phyloP scores from a whole-genome alignment of 352 stramenopile genomes.

The Phytophthora constricta region DNA sequence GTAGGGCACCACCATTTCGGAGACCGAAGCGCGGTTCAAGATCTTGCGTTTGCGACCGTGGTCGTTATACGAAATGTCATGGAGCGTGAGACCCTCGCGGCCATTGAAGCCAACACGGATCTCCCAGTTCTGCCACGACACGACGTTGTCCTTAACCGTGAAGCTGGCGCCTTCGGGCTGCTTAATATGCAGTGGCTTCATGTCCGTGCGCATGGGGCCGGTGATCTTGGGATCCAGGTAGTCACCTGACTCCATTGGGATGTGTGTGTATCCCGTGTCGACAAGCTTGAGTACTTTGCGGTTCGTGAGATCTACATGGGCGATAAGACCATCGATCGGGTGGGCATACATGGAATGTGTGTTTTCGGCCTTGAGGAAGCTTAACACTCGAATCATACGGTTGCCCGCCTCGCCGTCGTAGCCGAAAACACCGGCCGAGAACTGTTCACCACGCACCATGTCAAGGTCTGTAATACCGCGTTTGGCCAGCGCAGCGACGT shows the following conservation, averaged over 20 bases:
- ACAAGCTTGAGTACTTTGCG: slow-evolving; percentile 47
- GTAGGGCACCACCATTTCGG: slow-evolving; percentile 91
- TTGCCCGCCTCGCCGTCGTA: slow-evolving; percentile 46
- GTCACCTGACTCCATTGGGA: slow-evolving; percentile 50
- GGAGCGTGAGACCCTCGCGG: slow-evolving; percentile 78
- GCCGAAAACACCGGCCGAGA: slow-evolving; percentile 54
- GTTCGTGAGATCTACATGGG: slow-evolving; percentile 52
- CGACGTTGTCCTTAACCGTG: slow-evolving; percentile 64
- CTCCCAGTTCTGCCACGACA: slow-evolving; percentile 85
- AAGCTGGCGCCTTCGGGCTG: slow-evolving; percentile 83
- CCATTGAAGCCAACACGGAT: slow-evolving; percentile 86
- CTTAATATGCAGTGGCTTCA: slow-evolving; percentile 74
- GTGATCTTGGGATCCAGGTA: slow-evolving; percentile 51
- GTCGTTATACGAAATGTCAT: slow-evolving; percentile 49
- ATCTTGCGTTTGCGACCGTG: slow-evolving; percentile 53
- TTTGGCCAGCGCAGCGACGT: slow-evolving; percentile 47
- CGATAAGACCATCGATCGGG: slow-evolving; percentile 54
- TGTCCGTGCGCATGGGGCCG: slow-evolving; percentile 47
- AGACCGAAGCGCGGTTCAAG: slow-evolving; percentile 71
- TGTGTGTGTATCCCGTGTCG: slow-evolving; percentile 55
- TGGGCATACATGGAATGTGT: slow-evolving; percentile 61
- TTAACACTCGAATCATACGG: slow-evolving; percentile 60
- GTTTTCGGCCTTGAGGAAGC: slow-evolving; percentile 46
- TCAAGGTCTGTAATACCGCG: slow-evolving; percentile 55
- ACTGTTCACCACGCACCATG: slow-evolving; percentile 46